These are phyloP conservation scores for Coemansia sp. DNA, from an alignment of 192 early-diverging fungal species.

Conservation along the genomic window DNA sequence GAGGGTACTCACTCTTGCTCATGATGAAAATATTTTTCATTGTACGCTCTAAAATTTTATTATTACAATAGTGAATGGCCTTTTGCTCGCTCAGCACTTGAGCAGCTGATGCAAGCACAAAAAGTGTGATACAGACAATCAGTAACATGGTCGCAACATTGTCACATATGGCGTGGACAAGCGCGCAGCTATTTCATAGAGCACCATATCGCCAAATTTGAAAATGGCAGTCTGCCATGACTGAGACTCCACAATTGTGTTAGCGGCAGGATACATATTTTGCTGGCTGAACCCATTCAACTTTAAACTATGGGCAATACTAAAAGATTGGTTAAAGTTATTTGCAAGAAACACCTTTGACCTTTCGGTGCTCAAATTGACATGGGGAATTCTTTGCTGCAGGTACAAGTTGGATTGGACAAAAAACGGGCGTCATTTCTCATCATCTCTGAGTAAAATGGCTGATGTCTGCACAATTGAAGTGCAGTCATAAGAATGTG, in stretches of 20 bases:
- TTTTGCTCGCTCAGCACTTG: not conserved
- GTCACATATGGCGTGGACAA: not conserved
- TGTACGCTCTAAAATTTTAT: not conserved
- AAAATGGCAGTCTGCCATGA: not conserved
- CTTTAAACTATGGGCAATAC: too few relatives aligned
- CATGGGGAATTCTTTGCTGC: not conserved
- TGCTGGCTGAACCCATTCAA: not conserved
- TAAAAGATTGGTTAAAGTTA: too few relatives aligned
- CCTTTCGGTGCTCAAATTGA: not conserved
- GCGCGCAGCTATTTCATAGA: not conserved
- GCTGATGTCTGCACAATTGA: not conserved
- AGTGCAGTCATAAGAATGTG: not conserved
- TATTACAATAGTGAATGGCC: not conserved
- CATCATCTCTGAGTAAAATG: not conserved
- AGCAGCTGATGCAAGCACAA: not conserved
- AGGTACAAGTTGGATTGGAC: not conserved
- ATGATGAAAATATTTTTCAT: not conserved
- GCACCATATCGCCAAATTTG: not conserved
- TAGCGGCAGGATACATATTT: not conserved
- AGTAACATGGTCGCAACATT: not conserved
- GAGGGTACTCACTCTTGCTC: slow-evolving; percentile 5
- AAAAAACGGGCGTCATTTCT: not conserved
- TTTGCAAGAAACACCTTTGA: too few relatives aligned
- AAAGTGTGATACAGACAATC: not conserved
- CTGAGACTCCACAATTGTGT: not conserved